Percentiles rank a stretch among this genome's conserved stretches.
Conservation (phyloP, 805 yeast species). For the Yamadazyma paraphyllophila region DNA sequence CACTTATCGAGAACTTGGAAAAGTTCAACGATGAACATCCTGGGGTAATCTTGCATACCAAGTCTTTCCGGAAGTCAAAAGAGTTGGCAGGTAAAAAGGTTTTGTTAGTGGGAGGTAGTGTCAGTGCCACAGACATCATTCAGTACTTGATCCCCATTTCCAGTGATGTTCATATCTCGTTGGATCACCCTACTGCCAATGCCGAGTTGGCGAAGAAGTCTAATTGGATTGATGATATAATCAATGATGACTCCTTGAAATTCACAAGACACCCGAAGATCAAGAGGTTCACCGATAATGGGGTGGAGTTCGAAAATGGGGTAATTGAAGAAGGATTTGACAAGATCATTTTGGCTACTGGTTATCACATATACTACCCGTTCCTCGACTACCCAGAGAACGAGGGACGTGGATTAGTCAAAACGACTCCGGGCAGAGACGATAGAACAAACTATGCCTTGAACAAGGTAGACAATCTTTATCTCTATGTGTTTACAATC, state of each 20-base stretch:
- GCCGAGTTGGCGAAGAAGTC: constrained; percentile 5
- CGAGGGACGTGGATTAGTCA: constrained; percentile 17
- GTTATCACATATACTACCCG: constrained; percentile 31
- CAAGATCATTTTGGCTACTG: constrained; percentile 47
- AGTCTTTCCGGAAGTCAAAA: constrained; percentile 47
- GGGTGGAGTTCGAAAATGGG: constrained; percentile 25
- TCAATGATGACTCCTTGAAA: constrained; percentile 25
- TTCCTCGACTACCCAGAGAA: constrained; percentile 1
- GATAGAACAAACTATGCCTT: constrained; percentile 30
- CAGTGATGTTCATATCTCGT: constrained; percentile 21
- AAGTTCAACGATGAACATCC: constrained; percentile 46
- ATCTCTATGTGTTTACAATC: constrained; percentile 33
- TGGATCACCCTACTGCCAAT: neutral
- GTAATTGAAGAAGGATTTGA: constrained; percentile 27
- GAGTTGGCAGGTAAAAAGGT: constrained; percentile 40
- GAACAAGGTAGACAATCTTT: constrained; percentile 37
- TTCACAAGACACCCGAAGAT: constrained; percentile 27
- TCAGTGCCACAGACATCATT: constrained; percentile 39
- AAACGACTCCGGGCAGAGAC: constrained; percentile 12
- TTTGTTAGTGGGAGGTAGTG: constrained; percentile 40
- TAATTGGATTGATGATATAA: constrained; percentile 36
- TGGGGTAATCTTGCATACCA: constrained; percentile 53
- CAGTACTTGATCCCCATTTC: constrained; percentile 35
- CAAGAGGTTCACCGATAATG: constrained; percentile 17
- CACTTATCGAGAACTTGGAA: constrained; percentile 52